phyloP scores from a whole-genome alignment of 257 asterid genomes.

The Petrea volubilis region DNA sequence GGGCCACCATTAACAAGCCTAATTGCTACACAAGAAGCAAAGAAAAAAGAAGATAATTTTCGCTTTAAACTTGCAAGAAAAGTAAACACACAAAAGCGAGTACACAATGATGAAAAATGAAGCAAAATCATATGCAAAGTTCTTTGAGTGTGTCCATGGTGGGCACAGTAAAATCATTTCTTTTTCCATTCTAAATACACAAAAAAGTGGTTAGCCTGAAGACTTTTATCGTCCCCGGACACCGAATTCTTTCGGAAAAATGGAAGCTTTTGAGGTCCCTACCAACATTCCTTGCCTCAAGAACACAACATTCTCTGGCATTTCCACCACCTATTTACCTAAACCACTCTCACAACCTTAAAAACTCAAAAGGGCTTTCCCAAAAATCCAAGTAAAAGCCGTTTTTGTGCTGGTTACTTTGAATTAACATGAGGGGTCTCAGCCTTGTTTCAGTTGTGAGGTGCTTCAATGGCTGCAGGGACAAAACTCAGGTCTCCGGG shows the following conservation, averaged over 20 bases:
- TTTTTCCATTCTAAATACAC: slow-evolving; percentile 27
- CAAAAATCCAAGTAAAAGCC: neutral
- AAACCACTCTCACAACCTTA: neutral
- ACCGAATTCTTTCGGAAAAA: slow-evolving; percentile 27
- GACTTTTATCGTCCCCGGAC: neutral
- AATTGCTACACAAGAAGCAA: neutral
- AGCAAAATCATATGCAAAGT: slow-evolving; percentile 47
- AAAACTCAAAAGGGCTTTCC: neutral
- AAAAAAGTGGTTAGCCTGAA: slow-evolving; percentile 21
- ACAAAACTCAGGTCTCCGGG: slow-evolving; percentile 59
- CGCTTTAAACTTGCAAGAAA: slow-evolving; percentile 33
- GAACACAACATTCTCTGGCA: slow-evolving; percentile 22
- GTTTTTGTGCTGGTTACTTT: too few relatives aligned
- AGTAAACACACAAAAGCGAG: slow-evolving; percentile 41
- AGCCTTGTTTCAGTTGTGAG: slow-evolving; percentile 48
- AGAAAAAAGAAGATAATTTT: neutral
- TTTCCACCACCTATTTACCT: slow-evolving; percentile 20
- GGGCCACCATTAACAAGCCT: slow-evolving; percentile 31
- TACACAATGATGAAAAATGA: slow-evolving; percentile 52
- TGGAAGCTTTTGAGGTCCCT: slow-evolving; percentile 31
- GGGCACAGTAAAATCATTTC: slow-evolving; percentile 33
- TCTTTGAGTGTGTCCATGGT: slow-evolving; percentile 33
- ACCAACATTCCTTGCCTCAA: slow-evolving; percentile 25
- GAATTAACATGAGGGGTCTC: slow-evolving; percentile 32
- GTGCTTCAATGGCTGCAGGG: slow-evolving; percentile 75